Base-by-base conservation (phyloP, 371 early-diverging fungal genomes). In the Mortierella sp. region DNA sequence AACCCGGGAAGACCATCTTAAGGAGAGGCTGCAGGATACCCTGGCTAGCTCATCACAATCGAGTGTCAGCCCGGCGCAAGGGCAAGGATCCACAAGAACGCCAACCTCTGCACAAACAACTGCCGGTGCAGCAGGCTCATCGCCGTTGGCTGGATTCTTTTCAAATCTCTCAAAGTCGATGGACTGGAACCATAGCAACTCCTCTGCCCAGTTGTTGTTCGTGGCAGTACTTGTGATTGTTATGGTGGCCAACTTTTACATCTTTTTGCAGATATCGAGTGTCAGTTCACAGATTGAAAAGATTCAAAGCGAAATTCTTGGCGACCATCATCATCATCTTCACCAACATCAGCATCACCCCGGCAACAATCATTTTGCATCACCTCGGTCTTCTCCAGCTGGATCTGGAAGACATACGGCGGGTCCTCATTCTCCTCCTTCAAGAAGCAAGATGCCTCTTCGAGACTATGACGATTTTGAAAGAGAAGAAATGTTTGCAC, bases 221-320 rank as follows among this genome's bases (percentile, higher is more conserved):
- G 45, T 81, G 9, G 3, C 40, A 6, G 72, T 76, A 4, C 51
- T 81, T 61, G 52, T 76, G 37, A 22, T 73, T 22, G 77, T 81
- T 22, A 72, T 81, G 76, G 3, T 70, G 64, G 77, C 73, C 49
- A 81, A 81, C 59, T 59, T 76, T 22, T 81, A 81, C 61, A 73
- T 81, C 54, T 81, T 59, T 62, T 63, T 72, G 60, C 66, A 76
- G 68, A 81, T 81, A 45, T 72, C 76, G 28, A 70, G 64, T 35
- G 77, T 81, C n/a, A 73, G 73, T 22, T 63, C 73, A 1, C 83
- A 81, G 64, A 81, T 81, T 37, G 77, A 81, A 49, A 68, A 43
- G 65, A 76, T 81, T 32, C 83, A 81, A 24, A 52, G 40, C 28
- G 73, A 66, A 12, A 61, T 72, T 40, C 61, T 65, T 45, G 22